Evolutionary conservation across 495 filamentous ascomycete genomes (phyloP).

Genomic region (Aspergillus avenaceus): DNA sequence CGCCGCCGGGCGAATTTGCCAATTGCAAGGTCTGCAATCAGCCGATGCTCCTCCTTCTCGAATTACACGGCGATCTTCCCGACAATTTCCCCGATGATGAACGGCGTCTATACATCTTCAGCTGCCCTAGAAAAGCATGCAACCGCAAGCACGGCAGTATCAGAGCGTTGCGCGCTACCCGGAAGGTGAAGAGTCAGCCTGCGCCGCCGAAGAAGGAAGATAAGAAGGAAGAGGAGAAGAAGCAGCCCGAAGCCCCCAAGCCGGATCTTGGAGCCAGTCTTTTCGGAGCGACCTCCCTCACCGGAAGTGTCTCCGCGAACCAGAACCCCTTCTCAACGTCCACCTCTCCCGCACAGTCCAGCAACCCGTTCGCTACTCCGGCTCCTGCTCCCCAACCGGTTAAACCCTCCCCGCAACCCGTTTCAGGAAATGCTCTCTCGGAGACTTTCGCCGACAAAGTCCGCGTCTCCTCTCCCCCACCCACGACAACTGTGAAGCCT

Average conservation of each 20-base stretch:
- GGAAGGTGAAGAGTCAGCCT: slow-evolving; percentile 29
- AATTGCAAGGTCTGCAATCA: slow-evolving; percentile 87
- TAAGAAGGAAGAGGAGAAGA: slow-evolving; percentile 30
- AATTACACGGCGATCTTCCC: slow-evolving; percentile 87
- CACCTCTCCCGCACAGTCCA: slow-evolving; percentile 18
- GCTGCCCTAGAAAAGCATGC: slow-evolving; percentile 74
- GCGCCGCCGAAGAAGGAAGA: slow-evolving; percentile 21
- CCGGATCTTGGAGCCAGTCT: slow-evolving; percentile 54
- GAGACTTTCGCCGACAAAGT: slow-evolving; percentile 71
- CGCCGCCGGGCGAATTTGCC: slow-evolving; percentile 74
- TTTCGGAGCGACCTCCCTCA: slow-evolving; percentile 46
- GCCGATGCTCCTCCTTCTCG: slow-evolving; percentile 78
- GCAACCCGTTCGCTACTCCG: slow-evolving; percentile 47
- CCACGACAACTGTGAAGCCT: slow-evolving; percentile 32
- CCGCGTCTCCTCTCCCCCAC: slow-evolving; percentile 46
- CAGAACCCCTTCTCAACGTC: slow-evolving; percentile 56
- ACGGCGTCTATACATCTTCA: slow-evolving; percentile 78
- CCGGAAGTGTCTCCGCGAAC: slow-evolving; percentile 42
- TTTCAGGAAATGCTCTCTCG: slow-evolving; percentile 43
- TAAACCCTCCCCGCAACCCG: background rate
- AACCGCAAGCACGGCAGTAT: slow-evolving; percentile 78
- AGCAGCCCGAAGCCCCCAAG: slow-evolving; percentile 28
- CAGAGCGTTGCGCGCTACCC: slow-evolving; percentile 62
- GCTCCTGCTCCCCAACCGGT: slow-evolving; percentile 17
- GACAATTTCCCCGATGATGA: slow-evolving; percentile 82